phyloP scores from a whole-genome alignment of 179 eudicot genomes.

The Sideroxylon spinosum region DNA sequence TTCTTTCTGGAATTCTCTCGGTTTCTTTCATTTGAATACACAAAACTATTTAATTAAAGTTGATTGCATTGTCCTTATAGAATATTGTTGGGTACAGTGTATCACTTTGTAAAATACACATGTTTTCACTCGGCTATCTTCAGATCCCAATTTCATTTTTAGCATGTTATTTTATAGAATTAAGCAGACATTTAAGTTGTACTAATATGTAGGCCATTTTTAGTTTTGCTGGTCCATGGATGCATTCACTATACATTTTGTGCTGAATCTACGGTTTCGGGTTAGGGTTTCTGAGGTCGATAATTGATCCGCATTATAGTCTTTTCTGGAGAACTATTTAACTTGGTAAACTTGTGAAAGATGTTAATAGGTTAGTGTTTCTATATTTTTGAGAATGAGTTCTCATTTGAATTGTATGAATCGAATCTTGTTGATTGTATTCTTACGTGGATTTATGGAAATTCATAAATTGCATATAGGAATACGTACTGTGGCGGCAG shows the following conservation, averaged over 20 bases:
- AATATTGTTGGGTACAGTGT: not conserved
- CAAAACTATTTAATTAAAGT: no score
- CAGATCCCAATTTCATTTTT: not conserved
- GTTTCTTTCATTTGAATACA: no score
- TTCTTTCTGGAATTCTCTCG: no score
- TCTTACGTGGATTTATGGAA: not conserved
- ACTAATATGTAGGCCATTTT: not conserved
- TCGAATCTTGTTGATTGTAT: not conserved
- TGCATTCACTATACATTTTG: not conserved
- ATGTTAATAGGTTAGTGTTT: not conserved
- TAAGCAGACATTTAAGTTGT: not conserved
- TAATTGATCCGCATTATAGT: not conserved
- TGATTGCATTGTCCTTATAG: not conserved
- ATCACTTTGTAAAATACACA: constrained; percentile 4
- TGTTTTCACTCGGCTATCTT: not conserved
- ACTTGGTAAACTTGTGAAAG: not conserved
- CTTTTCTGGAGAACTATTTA: not conserved
- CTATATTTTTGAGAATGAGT: not conserved
- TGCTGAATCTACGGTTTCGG: not conserved
- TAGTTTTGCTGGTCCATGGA: not conserved
- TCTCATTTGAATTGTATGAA: not conserved
- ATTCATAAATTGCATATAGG: not conserved
- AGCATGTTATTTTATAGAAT: not conserved
- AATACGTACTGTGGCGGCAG: not conserved
- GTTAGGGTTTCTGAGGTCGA: constrained; percentile 15